Base-by-base conservation (phyloP, 495 filamentous ascomycete species). In the Neurospora intermedia region DNA sequence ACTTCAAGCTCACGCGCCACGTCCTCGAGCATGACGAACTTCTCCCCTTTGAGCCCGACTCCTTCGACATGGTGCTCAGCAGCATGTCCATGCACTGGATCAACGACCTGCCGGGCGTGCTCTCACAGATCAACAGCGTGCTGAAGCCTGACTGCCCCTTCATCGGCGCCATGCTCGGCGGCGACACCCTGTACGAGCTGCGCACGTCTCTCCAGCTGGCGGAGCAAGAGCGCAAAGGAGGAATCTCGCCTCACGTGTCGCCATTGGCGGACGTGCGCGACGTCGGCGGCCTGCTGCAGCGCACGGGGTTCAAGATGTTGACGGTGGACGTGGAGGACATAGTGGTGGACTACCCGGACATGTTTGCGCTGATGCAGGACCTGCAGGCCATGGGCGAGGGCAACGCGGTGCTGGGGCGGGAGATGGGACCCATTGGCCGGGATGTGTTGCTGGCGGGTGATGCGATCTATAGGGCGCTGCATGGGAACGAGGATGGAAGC, bases 301-400 rank as follows among this genome's bases (percentile, higher is more conserved):
- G 89, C 73, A 94, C 95, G 1, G 94, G 96, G 40, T 98, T 98
- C 83, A 94, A 93, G 83, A 90, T 99, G 87, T 84, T 98, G 73
- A 99, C 96, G 15, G 93, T 99, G 0, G 96, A 99, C 77, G 92
- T 98, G 27, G 96, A 98, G 82, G 96, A 99, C 80, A 94, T 99
- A 69, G 87, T 98, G 42, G 92, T 99, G 13, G 94, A 97, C 79
- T 99, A 93, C 79, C 96, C 96, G n/a, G 88, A 94, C 83, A 91
- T 88, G 0, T 97, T 97, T 83, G 90, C 92, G 31, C 84, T 99
- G 72, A 97, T 98, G 94, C 82, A 87, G 78, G 96, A 99, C 81
- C 80, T 99, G 73, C 94, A 97, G 81, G 89, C 92, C 10, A 98
- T 98, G 94, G 94, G 94, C 1, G 94, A 98, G 85, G 90, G 87